These are phyloP conservation scores for Puccinellia tenuiflora DNA, from an alignment of 176 grass and related monocot genomes.

Conservation along the genomic window DNA sequence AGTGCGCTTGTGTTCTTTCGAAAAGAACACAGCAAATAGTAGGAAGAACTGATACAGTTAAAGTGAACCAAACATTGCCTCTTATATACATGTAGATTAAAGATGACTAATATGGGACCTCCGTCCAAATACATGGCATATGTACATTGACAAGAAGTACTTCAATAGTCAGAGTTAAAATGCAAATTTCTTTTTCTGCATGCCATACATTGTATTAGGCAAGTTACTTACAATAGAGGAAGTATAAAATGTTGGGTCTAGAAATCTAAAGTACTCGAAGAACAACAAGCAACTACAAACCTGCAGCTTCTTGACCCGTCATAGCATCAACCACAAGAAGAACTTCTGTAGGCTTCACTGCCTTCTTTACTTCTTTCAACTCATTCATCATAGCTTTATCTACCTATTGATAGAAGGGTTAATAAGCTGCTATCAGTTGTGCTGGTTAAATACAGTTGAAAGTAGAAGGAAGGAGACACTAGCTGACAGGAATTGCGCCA, in stretches of 20 bases:
- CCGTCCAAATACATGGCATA: background rate
- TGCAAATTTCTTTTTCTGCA: background rate
- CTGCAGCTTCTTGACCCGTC: conserved; percentile 99
- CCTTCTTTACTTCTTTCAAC: conserved; percentile 91
- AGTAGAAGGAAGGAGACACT: background rate
- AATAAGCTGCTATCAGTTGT: background rate
- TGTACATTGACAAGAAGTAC: background rate
- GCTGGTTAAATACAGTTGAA: background rate
- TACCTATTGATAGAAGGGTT: conserved; percentile 46
- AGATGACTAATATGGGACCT: conserved; percentile 2
- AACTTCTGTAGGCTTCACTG: conserved; percentile 85
- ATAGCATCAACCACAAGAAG: conserved; percentile 98
- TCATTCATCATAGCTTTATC: conserved; percentile 98
- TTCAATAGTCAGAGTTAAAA: background rate
- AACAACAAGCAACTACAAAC: conserved; percentile 34
- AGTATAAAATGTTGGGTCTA: background rate
- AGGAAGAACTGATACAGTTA: background rate
- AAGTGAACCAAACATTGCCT: background rate
- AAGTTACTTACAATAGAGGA: background rate
- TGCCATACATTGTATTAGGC: background rate
- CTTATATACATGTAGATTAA: conserved; percentile 4
- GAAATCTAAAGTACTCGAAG: background rate
- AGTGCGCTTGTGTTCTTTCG: background rate
- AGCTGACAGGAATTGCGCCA: background rate
- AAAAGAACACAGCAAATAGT: background rate